Evolutionary conservation across 305 asterid species (phyloP), one percentile per base, ranked within the genome.

Genomic region (Lippia alba): DNA sequence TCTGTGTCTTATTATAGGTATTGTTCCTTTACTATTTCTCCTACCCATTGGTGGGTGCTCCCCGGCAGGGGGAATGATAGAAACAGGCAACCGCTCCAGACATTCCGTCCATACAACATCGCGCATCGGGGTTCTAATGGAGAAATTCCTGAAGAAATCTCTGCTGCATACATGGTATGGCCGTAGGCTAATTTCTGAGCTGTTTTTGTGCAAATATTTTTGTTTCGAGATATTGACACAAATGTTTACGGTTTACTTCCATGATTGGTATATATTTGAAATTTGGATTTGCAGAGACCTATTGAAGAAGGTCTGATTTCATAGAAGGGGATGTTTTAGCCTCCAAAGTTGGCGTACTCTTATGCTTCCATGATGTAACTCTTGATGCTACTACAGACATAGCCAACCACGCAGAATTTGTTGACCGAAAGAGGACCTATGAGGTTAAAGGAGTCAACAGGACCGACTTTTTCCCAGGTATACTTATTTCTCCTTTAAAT

Each of bases 91-190:
- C 91, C 96, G 12, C 74, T 91, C 53, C 99, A 94, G 73, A 85
- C 94, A 9, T 89, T 91, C 74, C 96, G 99, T 56, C 86, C 99
- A 1, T 94, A 78, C 74, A 94, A 94, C 87, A 71, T 94, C 56
- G 99, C 99, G 9, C 99, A 91, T 76, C 92, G 99, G 78, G 99
- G 99, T 72, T 86, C 97, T 12, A 89, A 88, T 84, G 99, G 97
- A 71, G 99, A 94, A 83, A 64, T 91, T 70, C 99, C 99, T 61
- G 99, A 94, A 82, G 99, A 89, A 83, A 88, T 97, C 41, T 74
- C 90, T 55, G 85, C 88, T 57, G 96, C 96, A 63, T 94, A 94
- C 79, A 77, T 79, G 94, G 99, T 91, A 85, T 46, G 46, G 50
- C 62, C 16, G 5, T 71, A 11, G 44, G 20, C 30, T 36, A n/a